Evolutionary conservation across 2,329 filamentous ascomycete species (phyloP).

Genomic region (Apiospora hydei): DNA sequence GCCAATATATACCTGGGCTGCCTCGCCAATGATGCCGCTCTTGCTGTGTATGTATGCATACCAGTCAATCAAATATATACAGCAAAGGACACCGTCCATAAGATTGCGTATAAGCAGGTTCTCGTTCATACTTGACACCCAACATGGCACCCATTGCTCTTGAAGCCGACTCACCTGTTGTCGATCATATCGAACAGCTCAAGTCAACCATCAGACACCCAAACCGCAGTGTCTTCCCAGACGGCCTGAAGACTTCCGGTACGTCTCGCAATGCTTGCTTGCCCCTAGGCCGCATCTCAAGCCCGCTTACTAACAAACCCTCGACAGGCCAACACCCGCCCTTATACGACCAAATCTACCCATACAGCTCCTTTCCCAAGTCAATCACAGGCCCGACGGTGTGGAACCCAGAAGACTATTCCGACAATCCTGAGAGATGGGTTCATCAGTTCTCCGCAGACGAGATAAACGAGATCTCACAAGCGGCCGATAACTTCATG

Average conservation of each 20-base stretch:
- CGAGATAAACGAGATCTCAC: slow-evolving; percentile 68
- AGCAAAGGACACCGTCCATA: neutral
- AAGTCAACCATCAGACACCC: slow-evolving; percentile 36
- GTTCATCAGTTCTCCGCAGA: slow-evolving; percentile 68
- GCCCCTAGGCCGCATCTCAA: neutral
- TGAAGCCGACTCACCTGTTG: slow-evolving; percentile 31
- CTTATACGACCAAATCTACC: slow-evolving; percentile 64
- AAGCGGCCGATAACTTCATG: slow-evolving; percentile 69
- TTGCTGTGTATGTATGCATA: neutral
- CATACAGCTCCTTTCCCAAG: slow-evolving; percentile 71
- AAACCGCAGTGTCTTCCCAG: slow-evolving; percentile 61
- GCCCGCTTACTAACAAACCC: neutral
- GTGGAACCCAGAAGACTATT: slow-evolving; percentile 70
- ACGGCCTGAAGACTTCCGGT: slow-evolving; percentile 66
- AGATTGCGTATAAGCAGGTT: neutral
- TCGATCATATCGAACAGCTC: slow-evolving; percentile 33
- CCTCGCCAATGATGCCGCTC: neutral
- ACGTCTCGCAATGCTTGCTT: slow-evolving; percentile 18
- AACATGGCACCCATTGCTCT: slow-evolving; percentile 40
- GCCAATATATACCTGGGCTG: neutral
- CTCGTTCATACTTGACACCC: neutral
- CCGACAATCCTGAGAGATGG: slow-evolving; percentile 69
- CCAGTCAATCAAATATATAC: neutral
- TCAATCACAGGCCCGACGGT: slow-evolving; percentile 71
- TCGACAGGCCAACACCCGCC: slow-evolving; percentile 69